Percentiles rank a stretch among this genome's conserved stretches.
Evolutionary conservation across 1,284 basidiomycete species (phyloP).

Genomic region (Ustilago curta): DNA sequence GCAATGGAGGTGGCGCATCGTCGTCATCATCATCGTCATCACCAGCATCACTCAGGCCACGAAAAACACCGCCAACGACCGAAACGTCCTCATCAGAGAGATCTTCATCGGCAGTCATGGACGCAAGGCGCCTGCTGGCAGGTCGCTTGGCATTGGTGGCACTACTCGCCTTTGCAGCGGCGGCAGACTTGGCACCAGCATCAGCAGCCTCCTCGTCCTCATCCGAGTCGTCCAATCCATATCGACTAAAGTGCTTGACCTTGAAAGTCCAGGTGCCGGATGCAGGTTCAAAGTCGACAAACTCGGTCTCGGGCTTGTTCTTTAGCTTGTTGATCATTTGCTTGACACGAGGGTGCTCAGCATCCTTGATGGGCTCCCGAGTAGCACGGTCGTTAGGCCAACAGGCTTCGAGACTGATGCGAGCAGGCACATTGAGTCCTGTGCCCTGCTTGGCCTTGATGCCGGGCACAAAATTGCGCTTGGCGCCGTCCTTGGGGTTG

Average conservation of each 20-base stretch:
- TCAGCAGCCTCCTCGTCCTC: slow-evolving; percentile 51
- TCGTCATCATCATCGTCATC: slow-evolving; percentile 47
- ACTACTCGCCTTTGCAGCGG: slow-evolving; percentile 21
- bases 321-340: slow-evolving; percentile 86
- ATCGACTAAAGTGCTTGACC: slow-evolving; percentile 83
- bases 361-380: slow-evolving; percentile 87
- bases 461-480: slow-evolving; percentile 63
- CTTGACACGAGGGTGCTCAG: slow-evolving; percentile 76
- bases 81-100: slow-evolving; percentile 23
- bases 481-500: slow-evolving; percentile 61
- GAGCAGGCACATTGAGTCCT: slow-evolving; percentile 89
- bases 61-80: slow-evolving; percentile 14
- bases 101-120: slow-evolving; percentile 27
- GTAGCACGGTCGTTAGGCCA: slow-evolving; percentile 93
- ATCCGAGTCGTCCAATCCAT: slow-evolving; percentile 67
- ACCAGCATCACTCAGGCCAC: slow-evolving; percentile 15
- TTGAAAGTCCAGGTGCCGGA: slow-evolving; percentile 92
- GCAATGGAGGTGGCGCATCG: slow-evolving; percentile 51
- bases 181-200: slow-evolving; percentile 16
- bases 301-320: slow-evolving; percentile 86
- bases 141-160: slow-evolving; percentile 29
- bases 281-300: slow-evolving; percentile 82
- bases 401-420: slow-evolving; percentile 82
- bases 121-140: slow-evolving; percentile 38
- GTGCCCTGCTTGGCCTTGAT: slow-evolving; percentile 78